These are phyloP conservation scores for Arabis hirsuta DNA, from an alignment of 345 rosid genomes.

Conservation along the genomic window DNA sequence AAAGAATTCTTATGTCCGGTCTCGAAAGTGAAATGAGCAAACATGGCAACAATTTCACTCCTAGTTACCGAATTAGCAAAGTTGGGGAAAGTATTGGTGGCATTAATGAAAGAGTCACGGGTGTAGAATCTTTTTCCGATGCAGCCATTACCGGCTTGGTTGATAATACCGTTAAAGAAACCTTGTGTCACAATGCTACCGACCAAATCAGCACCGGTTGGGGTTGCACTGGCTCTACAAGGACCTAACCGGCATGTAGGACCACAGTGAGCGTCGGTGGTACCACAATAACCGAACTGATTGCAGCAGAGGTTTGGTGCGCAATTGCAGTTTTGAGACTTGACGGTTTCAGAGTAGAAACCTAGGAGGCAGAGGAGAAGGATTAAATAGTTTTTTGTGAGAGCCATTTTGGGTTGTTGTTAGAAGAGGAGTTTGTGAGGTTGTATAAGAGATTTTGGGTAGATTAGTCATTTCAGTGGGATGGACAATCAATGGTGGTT, in stretches of 20 bases:
- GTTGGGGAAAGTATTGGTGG: conserved; percentile 37
- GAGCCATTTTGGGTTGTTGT: conserved; percentile 22
- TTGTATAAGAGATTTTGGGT: background rate
- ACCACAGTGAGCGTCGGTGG: conserved; percentile 44
- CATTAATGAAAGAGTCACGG: conserved; percentile 42
- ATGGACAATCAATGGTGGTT: background rate
- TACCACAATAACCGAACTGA: conserved; percentile 51
- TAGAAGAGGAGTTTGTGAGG: background rate
- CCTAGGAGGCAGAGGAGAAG: conserved; percentile 17
- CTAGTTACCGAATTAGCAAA: conserved; percentile 38
- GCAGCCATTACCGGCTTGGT: conserved; percentile 43
- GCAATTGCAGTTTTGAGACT: conserved; percentile 58
- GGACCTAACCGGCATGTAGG: conserved; percentile 50
- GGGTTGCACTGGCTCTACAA: conserved; percentile 29
- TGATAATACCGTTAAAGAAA: conserved; percentile 51
- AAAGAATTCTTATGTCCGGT: conserved; percentile 50
- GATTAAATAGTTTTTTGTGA: background rate
- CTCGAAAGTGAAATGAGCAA: conserved; percentile 57
- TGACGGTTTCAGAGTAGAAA: conserved; percentile 6
- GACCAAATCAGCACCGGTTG: conserved; percentile 29
- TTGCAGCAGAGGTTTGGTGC: conserved; percentile 54
- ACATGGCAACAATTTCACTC: conserved; percentile 58
- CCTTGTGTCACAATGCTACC: conserved; percentile 45
- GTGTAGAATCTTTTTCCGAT: conserved; percentile 58
- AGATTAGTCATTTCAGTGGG: background rate